A percentile compares a stretch with the other conserved stretches of the same genome.
These are phyloP conservation scores for Leccinum boreale DNA, from an alignment of 768 basidiomycete species.

Conservation along the genomic window DNA sequence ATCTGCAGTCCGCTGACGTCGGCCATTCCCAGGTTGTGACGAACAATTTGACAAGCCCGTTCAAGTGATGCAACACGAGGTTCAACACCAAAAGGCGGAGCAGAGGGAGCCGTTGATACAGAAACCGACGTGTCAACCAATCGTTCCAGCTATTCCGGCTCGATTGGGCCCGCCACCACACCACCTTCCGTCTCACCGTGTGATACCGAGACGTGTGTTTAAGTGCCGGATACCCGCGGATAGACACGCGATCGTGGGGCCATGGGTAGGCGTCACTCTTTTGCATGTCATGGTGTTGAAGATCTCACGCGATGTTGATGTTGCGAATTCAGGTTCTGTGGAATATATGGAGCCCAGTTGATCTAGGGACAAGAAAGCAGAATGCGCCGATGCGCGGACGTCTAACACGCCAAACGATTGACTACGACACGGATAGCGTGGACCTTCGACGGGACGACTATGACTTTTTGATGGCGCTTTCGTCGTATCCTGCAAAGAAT, in stretches of 20 bases:
- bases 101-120: conserved; percentile 6
- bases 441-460: conserved; percentile 42
- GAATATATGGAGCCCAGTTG: conserved; percentile 39
- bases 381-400: conserved; percentile 41
- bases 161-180: conserved; percentile 39
- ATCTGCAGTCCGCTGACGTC: conserved; percentile 7
- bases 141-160: conserved; percentile 29
- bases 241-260: conserved; percentile 48
- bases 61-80: conserved; percentile 49
- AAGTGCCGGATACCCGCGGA: conserved; percentile 47
- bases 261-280: conserved; percentile 44
- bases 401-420: conserved; percentile 12
- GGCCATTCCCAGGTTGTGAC: conserved; percentile 46
- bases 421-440: conserved; percentile 9
- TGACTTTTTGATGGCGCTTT: conserved; percentile 46
- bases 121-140: conserved; percentile 34
- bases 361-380: conserved; percentile 37
- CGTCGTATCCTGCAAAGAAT: conserved; percentile 40
- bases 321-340: conserved; percentile 40
- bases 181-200: conserved; percentile 48
- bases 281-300: not conserved
- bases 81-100: conserved; percentile 33
- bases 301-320: conserved; percentile 2
- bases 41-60: conserved; percentile 44
- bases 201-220: conserved; percentile 42